phyloP scores from a whole-genome alignment of 2,329 filamentous ascomycete genomes.

The Gaeumannomyces tritici region DNA sequence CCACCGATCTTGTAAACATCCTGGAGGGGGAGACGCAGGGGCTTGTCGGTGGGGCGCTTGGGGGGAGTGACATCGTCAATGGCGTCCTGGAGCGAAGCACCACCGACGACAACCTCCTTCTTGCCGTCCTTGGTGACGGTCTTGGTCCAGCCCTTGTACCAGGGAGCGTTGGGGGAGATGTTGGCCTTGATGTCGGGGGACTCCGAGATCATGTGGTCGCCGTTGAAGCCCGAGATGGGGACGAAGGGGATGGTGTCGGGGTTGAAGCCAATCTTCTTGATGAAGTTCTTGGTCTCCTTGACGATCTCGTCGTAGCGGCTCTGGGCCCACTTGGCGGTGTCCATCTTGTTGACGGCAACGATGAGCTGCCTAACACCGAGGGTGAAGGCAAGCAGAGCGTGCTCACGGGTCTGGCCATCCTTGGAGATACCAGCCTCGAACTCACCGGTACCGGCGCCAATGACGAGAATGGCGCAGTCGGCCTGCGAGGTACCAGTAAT shows the following conservation, averaged over 20 bases:
- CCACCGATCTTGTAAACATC: slow-evolving; percentile 99
- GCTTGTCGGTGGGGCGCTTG: slow-evolving; percentile 93
- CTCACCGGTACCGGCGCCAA: slow-evolving; percentile 99
- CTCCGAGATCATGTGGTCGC: slow-evolving; percentile 95
- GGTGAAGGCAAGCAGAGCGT: slow-evolving; percentile 99
- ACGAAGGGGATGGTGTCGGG: slow-evolving; percentile 98
- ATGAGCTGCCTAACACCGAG: slow-evolving; percentile 99
- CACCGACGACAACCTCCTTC: slow-evolving; percentile 40
- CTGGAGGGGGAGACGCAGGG: slow-evolving; percentile 99
- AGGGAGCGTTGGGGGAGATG: slow-evolving; percentile 81
- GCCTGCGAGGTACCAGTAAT: slow-evolving; percentile 99
- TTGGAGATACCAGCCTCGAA: slow-evolving; percentile 99
- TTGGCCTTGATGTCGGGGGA: neutral
- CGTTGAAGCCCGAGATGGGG: slow-evolving; percentile 99
- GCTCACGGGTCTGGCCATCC: slow-evolving; percentile 99
- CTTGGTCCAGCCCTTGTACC: slow-evolving; percentile 99
- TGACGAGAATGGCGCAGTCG: slow-evolving; percentile 99
- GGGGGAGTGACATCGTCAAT: slow-evolving; percentile 94
- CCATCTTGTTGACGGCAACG: slow-evolving; percentile 99
- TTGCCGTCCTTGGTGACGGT: slow-evolving; percentile 79
- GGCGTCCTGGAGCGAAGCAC: slow-evolving; percentile 98
- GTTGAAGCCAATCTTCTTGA: slow-evolving; percentile 99
- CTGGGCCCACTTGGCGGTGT: slow-evolving; percentile 98
- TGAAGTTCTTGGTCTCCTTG: slow-evolving; percentile 99
- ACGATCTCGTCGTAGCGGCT: slow-evolving; percentile 96